Conservation (phyloP, 1,284 basidiomycete genomes). For the Salmacisia buchloeana region DNA sequence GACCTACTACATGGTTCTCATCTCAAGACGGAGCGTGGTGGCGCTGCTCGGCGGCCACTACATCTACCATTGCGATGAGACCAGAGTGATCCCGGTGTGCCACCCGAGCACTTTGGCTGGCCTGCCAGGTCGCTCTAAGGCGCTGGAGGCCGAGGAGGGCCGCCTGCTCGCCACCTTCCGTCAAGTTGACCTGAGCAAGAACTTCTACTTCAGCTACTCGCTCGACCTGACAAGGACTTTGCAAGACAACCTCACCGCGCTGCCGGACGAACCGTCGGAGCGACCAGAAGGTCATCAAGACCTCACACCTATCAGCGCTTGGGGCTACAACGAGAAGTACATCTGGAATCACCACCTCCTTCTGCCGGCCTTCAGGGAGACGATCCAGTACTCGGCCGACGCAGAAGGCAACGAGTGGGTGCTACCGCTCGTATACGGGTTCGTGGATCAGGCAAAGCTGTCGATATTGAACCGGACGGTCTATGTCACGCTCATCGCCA, state of each 20-base stretch:
- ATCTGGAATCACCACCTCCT: conserved; percentile 95
- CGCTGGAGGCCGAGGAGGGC: conserved; percentile 40
- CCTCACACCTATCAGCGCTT: conserved; percentile 28
- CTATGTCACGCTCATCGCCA: conserved; percentile 87
- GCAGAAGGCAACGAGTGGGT: conserved; percentile 67
- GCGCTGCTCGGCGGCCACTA: conserved; percentile 94
- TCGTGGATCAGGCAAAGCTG: conserved; percentile 95
- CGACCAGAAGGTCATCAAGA: conserved; percentile 10
- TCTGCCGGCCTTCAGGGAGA: conserved; percentile 56
- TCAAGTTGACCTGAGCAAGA: conserved; percentile 95
- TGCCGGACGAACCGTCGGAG: conserved; percentile 30
- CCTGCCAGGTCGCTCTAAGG: conserved; percentile 36
- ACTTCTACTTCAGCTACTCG: conserved; percentile 97
- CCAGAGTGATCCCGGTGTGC: conserved; percentile 66
- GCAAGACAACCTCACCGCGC: conserved; percentile 79
- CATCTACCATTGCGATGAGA: conserved; percentile 91
- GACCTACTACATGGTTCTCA: conserved; percentile 56
- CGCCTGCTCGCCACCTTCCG: conserved; percentile 83
- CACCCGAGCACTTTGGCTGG: conserved; percentile 31
- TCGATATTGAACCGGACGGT: conserved; percentile 83
- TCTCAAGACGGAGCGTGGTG: conserved; percentile 84
- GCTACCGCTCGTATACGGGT: conserved; percentile 86
- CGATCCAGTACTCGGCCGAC: conserved; percentile 17
- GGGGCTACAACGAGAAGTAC: conserved; percentile 77
- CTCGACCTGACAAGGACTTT: conserved; percentile 94